Conservation (phyloP, 768 basidiomycete genomes). For the Candolleomyces aberdarensis region DNA sequence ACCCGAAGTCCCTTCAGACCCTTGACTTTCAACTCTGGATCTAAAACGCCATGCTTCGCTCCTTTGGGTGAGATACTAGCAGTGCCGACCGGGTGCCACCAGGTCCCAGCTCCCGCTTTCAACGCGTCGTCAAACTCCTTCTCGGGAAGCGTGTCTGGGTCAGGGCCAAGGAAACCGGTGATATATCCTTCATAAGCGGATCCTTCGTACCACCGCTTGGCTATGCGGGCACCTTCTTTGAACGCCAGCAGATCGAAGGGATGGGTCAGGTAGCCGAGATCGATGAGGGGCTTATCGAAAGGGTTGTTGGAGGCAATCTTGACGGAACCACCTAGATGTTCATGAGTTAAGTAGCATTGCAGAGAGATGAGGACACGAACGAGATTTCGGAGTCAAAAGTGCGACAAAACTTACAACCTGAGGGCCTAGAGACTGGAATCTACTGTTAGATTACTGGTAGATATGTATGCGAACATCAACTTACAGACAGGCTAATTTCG, state of each 20-base stretch:
- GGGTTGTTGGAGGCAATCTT: conserved; percentile 6
- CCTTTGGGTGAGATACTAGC: conserved; percentile 23
- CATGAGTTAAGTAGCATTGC: conserved; percentile 10
- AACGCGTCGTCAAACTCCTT: not conserved
- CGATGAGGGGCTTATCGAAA: too few relatives aligned
- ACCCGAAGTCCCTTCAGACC: conserved; percentile 26
- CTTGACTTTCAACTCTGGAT: conserved; percentile 29
- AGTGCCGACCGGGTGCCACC: conserved; percentile 23
- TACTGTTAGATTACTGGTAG: conserved; percentile 6
- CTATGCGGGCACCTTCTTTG: too few relatives aligned
- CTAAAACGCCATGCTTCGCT: conserved; percentile 25
- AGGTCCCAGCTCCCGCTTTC: not conserved
- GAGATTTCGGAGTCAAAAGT: not conserved
- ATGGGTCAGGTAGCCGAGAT: too few relatives aligned
- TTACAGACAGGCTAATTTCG: conserved; percentile 10
- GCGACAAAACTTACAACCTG: not conserved
- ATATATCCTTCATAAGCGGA: not conserved
- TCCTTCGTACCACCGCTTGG: not conserved
- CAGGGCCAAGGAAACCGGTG: not conserved
- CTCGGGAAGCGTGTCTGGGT: not conserved
- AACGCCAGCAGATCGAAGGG: too few relatives aligned
- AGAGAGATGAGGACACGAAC: not conserved
- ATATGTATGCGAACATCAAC: conserved; percentile 1
- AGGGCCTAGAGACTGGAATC: not conserved
- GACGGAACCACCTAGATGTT: conserved; percentile 13